Evolutionary conservation across 495 filamentous ascomycete species (phyloP), one percentile per base, ranked within the genome.

Genomic region (Penicillium samsonianum): DNA sequence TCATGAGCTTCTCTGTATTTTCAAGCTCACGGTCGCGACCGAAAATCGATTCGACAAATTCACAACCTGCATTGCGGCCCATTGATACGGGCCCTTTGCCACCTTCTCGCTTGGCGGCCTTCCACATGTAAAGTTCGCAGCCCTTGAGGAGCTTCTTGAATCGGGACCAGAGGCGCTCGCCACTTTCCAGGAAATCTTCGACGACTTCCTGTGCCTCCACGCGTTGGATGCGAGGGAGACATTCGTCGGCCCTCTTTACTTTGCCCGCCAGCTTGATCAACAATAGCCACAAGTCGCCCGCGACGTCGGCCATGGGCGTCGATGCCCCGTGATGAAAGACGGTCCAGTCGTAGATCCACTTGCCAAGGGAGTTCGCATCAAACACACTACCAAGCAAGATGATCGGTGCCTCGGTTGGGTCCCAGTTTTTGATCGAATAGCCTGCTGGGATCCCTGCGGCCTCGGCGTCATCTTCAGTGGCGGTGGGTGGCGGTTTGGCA

Each of bases 341-440:
- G 30, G 94, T 97, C 94, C 94, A 98, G 81, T 98, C 96, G 78
- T 96, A 98, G 70, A 98, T 93, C 94, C 94, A 98, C 74, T 96
- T 96, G 66, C 94, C 94, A 16, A 98, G 82, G 20, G 90, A 95
- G 82, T 96, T 96, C 72, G 94, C 90, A 67, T 98, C 95, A 68
- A 98, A 98, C 44, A 98, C 94, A 68, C 90, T 95, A 41, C 94
- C 94, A 9, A 98, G 82, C 6, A 98, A 82, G 70, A 96, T 86
- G 71, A 98, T 96, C 31, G 94, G 89, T 63, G 90, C 90, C 73
- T 96, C 92, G 43, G 86, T 86, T 1, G 92, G 93, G 69, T 98
- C 95, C 94, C 94, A 99, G 81, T 99, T 97, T 78, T 98, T 97
- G 74, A 91, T 84, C 33, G 90, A 96, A 76, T 96, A 99, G 45